A percentile compares a stretch with the other conserved stretches of the same genome.
Evolutionary conservation across 2,329 filamentous ascomycete species (phyloP).

Genomic region (Xylariaceae sp.): DNA sequence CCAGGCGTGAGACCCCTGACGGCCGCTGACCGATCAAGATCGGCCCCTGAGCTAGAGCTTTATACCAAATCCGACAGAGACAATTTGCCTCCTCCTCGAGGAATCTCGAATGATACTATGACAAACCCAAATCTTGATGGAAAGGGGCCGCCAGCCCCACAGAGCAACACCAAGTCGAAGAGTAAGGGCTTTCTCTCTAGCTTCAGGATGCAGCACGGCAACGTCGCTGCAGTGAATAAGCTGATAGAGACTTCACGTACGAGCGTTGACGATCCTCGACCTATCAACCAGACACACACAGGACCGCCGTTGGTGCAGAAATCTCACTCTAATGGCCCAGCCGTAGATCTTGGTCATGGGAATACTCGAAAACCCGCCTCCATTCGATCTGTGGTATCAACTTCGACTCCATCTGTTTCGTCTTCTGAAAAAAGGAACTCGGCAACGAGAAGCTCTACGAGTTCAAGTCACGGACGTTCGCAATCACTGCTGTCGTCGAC

Average conservation of each 20-base stretch:
- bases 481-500: constrained; percentile 28
- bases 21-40: constrained; percentile 21
- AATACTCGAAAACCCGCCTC: constrained; percentile 24
- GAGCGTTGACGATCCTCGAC: constrained; percentile 12
- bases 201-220: constrained; percentile 24
- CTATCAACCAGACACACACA: constrained; percentile 9
- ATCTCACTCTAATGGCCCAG: constrained; percentile 5
- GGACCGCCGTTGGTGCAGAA: constrained; percentile 14
- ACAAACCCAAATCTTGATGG: constrained; percentile 11
- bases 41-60: constrained; percentile 21
- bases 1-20: constrained; percentile 21
- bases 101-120: constrained; percentile 13
- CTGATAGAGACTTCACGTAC: constrained; percentile 14
- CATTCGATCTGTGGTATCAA: constrained; percentile 21
- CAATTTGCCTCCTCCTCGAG: constrained; percentile 9
- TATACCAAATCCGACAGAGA: constrained; percentile 15
- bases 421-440: constrained; percentile 23
- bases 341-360: constrained; percentile 11
- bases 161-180: constrained; percentile 17
- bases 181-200: constrained; percentile 25
- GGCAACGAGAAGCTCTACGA: constrained; percentile 15
- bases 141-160: constrained; percentile 3
- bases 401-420: constrained; percentile 24
- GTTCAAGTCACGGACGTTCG: constrained; percentile 24
- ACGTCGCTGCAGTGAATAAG: constrained; percentile 22